Base-by-base conservation (phyloP, 2,329 filamentous ascomycete species). In the Chrysosporium keratinophilum region DNA sequence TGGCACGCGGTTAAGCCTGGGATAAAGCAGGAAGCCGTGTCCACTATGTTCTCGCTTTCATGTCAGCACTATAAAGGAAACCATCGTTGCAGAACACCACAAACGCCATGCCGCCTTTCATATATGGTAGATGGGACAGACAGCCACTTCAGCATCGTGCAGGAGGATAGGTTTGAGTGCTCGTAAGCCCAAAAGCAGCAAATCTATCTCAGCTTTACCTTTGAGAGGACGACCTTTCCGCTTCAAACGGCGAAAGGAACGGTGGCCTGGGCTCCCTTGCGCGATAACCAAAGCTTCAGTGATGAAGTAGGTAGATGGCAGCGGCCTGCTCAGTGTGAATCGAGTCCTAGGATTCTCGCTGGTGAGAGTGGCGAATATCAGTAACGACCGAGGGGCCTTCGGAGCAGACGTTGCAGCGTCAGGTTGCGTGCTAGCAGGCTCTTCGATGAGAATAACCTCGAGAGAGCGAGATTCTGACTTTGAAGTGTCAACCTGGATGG, bases 121-220 rank as follows among this genome's bases (percentile, higher is more conserved):
- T 34, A 50, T 35, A 53, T 54, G 56, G 52, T 48, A 56, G 51
- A 57, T 56, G 49, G 58, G 39, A 55, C 48, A 49, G 51, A 53
- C 41, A 49, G 54, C 54, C 54, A 52, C 60, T 55, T 50, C 34
- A 52, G 50, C 52, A 43, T 52, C 45, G 47, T 56, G 49, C 50
- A 52, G 51, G 37, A 53, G 35, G 56, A 48, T 57, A 40, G 31
- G 31, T 42, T 52, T 45, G 41, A 47, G 43, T 55, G 54, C 55
- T 56, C 57, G 55, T 51, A 56, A 55, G 54, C 61, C 57, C 57
- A 56, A 54, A 58, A 55, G 58, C 52, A 57, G 55, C 56, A 60
- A 61, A 57, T 62, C 56, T 60, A 58, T 60, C 60, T 61, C 60
- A 59, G 63, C 61, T 66, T 70, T 71, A 71, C 68, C 68, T 71